phyloP scores from a whole-genome alignment of 179 eudicot genomes.

The Drosera spatulata region DNA sequence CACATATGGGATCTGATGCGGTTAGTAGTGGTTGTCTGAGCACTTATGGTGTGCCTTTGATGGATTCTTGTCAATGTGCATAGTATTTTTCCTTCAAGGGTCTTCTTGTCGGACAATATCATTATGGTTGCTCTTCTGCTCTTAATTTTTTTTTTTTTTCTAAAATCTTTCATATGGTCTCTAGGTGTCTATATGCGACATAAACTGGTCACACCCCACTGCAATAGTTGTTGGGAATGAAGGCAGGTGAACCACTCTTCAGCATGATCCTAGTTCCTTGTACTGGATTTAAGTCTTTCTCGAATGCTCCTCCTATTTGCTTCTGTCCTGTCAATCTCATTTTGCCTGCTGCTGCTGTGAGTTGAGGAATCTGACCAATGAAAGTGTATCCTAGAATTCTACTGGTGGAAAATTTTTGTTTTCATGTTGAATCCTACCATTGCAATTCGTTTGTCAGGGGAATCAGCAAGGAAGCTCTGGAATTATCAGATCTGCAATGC shows the following conservation, averaged over 20 bases:
- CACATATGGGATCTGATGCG: slow-evolving; percentile 62
- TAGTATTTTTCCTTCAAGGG: no score
- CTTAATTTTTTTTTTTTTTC: background rate
- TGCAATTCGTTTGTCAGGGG: slow-evolving; percentile 42
- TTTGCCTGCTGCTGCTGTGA: no score
- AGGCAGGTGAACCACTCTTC: slow-evolving; percentile 28
- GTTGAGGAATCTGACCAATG: no score
- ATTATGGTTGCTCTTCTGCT: background rate
- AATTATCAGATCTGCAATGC: slow-evolving; percentile 68
- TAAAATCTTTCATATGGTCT: background rate
- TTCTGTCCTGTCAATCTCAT: background rate
- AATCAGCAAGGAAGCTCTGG: slow-evolving; percentile 75
- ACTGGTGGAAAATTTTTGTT: background rate
- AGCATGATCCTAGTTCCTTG: background rate
- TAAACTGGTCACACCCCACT: slow-evolving; percentile 96
- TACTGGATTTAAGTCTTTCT: background rate
- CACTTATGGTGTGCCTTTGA: background rate
- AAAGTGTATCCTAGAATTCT: background rate
- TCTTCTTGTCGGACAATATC: background rate
- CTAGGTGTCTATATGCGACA: slow-evolving; percentile 71
- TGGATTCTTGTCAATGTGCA: background rate
- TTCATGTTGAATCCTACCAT: background rate
- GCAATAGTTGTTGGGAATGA: slow-evolving; percentile 98
- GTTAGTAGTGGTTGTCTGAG: slow-evolving; percentile 15
- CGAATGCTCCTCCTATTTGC: background rate